Conservation (phyloP, 192 early-diverging fungal genomes). For the Coemansia aciculifera region DNA sequence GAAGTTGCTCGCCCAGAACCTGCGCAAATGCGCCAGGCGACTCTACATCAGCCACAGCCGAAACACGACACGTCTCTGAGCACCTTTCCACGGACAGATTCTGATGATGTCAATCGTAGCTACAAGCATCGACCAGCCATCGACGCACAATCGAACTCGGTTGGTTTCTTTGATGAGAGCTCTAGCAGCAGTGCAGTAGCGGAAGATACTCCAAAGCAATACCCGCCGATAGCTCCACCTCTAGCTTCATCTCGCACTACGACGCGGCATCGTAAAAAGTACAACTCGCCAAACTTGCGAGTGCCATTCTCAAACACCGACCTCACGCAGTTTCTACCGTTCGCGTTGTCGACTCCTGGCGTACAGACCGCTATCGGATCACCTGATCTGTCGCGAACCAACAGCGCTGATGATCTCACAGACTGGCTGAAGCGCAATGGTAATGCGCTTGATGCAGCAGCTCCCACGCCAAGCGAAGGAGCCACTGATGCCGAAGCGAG, state of each 20-base stretch:
- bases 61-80: not conserved
- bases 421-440: conserved; percentile 21
- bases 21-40: not conserved
- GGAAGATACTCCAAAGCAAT: not conserved
- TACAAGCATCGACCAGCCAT: not conserved
- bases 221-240: not conserved
- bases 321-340: conserved; percentile 32
- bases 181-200: not conserved
- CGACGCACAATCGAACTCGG: not conserved
- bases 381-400: conserved; percentile 10
- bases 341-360: conserved; percentile 25
- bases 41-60: not conserved
- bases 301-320: conserved; percentile 12
- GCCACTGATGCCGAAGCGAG: not conserved
- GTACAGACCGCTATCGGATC: conserved; percentile 19
- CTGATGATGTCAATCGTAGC: not conserved
- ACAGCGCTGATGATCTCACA: conserved; percentile 10
- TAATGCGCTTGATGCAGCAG: conserved; percentile 1
- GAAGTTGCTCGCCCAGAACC: not conserved
- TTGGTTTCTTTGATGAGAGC: not conserved
- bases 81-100: not conserved
- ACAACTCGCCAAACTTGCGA: not conserved
- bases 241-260: not conserved
- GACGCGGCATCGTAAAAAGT: not conserved
- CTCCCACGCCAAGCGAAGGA: not conserved